phyloP scores from a whole-genome alignment of 1,284 basidiomycete species.

The Tilletia indica region DNA sequence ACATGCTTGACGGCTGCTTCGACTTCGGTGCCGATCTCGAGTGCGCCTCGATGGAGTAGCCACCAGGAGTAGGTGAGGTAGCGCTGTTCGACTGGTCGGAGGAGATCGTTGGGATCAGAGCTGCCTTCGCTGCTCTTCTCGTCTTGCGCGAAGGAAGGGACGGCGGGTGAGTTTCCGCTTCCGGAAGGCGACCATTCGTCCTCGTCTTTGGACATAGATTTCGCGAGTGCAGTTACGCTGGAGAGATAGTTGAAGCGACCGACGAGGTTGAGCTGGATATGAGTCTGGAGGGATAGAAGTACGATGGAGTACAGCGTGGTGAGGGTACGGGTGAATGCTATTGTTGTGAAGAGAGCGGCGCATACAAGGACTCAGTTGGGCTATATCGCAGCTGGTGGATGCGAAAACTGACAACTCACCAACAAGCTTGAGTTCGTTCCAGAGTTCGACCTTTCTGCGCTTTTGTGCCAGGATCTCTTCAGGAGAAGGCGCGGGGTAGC shows the following conservation, averaged over 20 bases:
- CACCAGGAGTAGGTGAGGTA: slow-evolving; percentile 86
- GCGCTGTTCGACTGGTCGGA: slow-evolving; percentile 11
- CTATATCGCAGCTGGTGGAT: too few species aligned
- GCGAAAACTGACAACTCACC: slow-evolving; percentile 53
- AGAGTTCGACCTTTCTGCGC: slow-evolving; percentile 43
- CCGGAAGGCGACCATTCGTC: slow-evolving; percentile 1
- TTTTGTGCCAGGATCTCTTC: slow-evolving; percentile 19
- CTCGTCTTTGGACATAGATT: neutral
- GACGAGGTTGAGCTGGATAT: slow-evolving; percentile 77
- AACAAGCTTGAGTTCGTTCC: slow-evolving; percentile 52
- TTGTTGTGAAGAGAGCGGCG: neutral
- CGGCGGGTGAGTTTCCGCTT: neutral
- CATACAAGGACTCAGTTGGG: too few species aligned
- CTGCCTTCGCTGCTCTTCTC: neutral
- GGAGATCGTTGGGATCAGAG: slow-evolving; percentile 12
- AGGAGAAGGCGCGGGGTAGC: neutral
- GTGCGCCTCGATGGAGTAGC: slow-evolving; percentile 85
- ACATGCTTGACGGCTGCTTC: slow-evolving; percentile 73
- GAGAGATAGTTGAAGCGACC: slow-evolving; percentile 77
- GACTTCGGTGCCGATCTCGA: slow-evolving; percentile 72
- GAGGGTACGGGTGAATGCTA: slow-evolving; percentile 76
- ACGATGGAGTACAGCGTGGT: slow-evolving; percentile 78
- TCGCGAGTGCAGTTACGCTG: slow-evolving; percentile 63
- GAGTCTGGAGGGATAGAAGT: slow-evolving; percentile 75
- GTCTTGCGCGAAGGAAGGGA: neutral